Evolutionary conservation across 2,329 filamentous ascomycete genomes (phyloP).

Genomic region (Aspergillus tanneri): DNA sequence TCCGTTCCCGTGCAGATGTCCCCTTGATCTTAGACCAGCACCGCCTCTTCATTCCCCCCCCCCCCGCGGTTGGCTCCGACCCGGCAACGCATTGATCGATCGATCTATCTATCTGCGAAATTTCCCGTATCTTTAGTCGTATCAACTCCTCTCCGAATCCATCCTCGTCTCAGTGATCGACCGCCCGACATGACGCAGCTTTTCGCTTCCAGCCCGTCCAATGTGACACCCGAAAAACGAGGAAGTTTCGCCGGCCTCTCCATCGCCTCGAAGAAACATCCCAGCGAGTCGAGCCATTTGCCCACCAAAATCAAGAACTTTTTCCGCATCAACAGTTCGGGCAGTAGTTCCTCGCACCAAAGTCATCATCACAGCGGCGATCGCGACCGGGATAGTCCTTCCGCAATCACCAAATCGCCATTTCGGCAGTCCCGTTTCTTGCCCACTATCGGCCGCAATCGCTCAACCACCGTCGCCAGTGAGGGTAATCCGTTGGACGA

Average conservation of each 20-base stretch:
- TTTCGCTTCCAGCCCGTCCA: conserved; percentile 41
- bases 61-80: background rate
- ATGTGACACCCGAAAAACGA: conserved; percentile 47
- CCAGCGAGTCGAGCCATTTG: conserved; percentile 49
- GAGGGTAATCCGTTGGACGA: conserved; percentile 91
- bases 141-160: background rate
- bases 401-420: conserved; percentile 57
- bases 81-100: no score
- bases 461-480: conserved; percentile 86
- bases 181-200: conserved; percentile 47
- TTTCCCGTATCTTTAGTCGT: no score
- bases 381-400: conserved; percentile 39
- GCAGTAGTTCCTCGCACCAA: conserved; percentile 45
- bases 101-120: no score
- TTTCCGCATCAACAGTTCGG: conserved; percentile 63
- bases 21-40: conserved; percentile 21
- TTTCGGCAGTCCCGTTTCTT: conserved; percentile 88
- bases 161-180: conserved; percentile 5
- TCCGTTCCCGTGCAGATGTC: conserved; percentile 27
- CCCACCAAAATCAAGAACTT: conserved; percentile 68
- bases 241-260: conserved; percentile 48
- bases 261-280: conserved; percentile 46
- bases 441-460: conserved; percentile 79
- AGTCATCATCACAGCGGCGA: conserved; percentile 26
- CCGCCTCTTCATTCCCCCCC: conserved; percentile 16